Base-by-base conservation (phyloP, 2,329 filamentous ascomycete species). In the Fusarium musae region DNA sequence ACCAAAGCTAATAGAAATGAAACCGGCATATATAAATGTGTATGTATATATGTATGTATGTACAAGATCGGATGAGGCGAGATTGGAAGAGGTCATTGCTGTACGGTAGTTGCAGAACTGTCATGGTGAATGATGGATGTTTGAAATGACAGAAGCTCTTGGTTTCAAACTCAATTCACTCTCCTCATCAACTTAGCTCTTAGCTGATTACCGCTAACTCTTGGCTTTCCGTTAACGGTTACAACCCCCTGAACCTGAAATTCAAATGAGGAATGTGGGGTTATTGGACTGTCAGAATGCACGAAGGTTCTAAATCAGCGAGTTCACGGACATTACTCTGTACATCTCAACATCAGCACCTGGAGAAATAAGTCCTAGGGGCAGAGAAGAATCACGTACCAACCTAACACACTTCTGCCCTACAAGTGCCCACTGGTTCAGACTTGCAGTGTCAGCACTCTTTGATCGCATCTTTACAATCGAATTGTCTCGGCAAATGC, bases 221-320 rank as follows among this genome's bases (percentile, higher is more conserved):
- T 53, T 34, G 23, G 52, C 12, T 58, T 46, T 56, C 23, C 23
- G 15, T 54, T 32, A n/a, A 47, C 59, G 37, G 44, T 44, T 57
- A 39, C 57, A 72, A 62, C 70, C 70, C 40, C 36, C 64, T 60
- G 36, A 66, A 59, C 56, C 50, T 66, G 58, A 60, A 67, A 73
- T 68, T 68, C 58, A 59, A 60, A 60, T 23, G 49, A 60, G 52
- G 30, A 61, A 59, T 57, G 66, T 63, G 70, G 70, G 66, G 70
- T 50, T 26, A 34, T 26, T 15, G 39, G 19, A 40, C 34, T 40
- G 56, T 43, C 30, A 40, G 56, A 53, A 43, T 50, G 53, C 49
- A 56, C n/a, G 32, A 53, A 34, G 34, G 23, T 23, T 23, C 23
- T 23, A 26, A 26, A 26, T 53, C 50, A 53, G 32, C 21, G 50